Evolutionary conservation across 495 filamentous ascomycete species (phyloP).

Genomic region (Neurospora terricola): DNA sequence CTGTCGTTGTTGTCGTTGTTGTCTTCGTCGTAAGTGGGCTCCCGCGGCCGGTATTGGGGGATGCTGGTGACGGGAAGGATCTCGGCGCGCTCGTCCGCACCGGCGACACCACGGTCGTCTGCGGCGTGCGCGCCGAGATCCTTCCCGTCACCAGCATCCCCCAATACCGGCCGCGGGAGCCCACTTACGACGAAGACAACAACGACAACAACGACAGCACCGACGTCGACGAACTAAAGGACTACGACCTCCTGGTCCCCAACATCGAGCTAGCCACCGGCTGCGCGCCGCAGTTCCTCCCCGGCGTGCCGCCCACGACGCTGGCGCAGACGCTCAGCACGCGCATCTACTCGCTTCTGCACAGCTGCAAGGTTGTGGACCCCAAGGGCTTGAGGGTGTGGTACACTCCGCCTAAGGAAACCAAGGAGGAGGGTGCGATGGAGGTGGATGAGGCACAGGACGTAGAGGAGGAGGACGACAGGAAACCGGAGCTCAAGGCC

Average conservation of each 20-base stretch:
- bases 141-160: conserved; percentile 61
- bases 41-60: conserved; percentile 44
- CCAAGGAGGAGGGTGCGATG: conserved; percentile 22
- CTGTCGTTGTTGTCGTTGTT: conserved; percentile 2
- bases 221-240: conserved; percentile 31
- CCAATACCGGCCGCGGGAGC: conserved; percentile 38
- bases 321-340: conserved; percentile 77
- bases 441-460: conserved; percentile 35
- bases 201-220: background rate
- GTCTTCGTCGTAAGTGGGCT: conserved; percentile 10
- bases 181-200: conserved; percentile 14
- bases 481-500: conserved; percentile 52
- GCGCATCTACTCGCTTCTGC: conserved; percentile 63
- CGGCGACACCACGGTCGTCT: conserved; percentile 86
- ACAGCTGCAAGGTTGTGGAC: conserved; percentile 53
- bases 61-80: conserved; percentile 64
- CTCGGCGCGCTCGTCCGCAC: conserved; percentile 67
- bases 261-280: conserved; percentile 88
- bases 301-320: conserved; percentile 67
- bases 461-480: conserved; percentile 26
- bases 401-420: conserved; percentile 43
- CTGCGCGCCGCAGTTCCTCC: conserved; percentile 73
- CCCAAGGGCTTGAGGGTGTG: conserved; percentile 57
- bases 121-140: conserved; percentile 80
- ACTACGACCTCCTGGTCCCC: conserved; percentile 72